Evolutionary conservation across 768 basidiomycete species (phyloP), one percentile per base, ranked within the genome.

Genomic region (Boletellus ananiceps): DNA sequence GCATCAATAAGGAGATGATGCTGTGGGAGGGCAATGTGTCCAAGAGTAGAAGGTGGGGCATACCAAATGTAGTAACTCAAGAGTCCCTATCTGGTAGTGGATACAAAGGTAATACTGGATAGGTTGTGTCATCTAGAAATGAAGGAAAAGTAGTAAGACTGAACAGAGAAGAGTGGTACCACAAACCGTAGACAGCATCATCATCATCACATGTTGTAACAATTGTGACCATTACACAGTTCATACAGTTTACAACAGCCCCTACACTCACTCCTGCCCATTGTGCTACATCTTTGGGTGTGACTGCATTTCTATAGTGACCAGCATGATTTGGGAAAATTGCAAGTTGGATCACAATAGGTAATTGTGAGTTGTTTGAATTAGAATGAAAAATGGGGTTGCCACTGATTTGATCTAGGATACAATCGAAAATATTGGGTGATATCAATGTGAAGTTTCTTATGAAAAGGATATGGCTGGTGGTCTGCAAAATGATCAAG

Each of bases 251-350:
- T 1, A 27, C 11, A 0, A 57, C 34, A 0, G 41, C 19, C 0
- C 43, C 48, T 2, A 50, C 8, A 6, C 47, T 44, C 1, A 55
- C 15, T 2, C 42, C 51, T 13, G 51, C 55, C 55, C 55, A 56
- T 13, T 58, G 42, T 0, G 35, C 34, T 1, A 58, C 5, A 11
- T 56, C 36, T n/a, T 48, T 25, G 0, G 16, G 9, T 2, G 42
- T 3, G 1, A 18, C 3, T 2, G 36, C 39, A 52, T 70, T 72
- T 14, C 69, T 60, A 47, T 59, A 53, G 27, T 67, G 67, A 1
- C 69, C 62, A 23, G 52, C 48, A 2, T 46, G 19, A 15, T 8
- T 57, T 55, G 18, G 40, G 14, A 53, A 73, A 71, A 14, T 67
- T 57, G 12, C 61, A 50, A 18, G 49, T 44, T 70, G 69, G 8